A percentile compares a stretch with the other conserved stretches of the same genome.
These are phyloP conservation scores for Penicillium sumatraense DNA, from an alignment of 2,329 filamentous ascomycete species.

Conservation along the genomic window DNA sequence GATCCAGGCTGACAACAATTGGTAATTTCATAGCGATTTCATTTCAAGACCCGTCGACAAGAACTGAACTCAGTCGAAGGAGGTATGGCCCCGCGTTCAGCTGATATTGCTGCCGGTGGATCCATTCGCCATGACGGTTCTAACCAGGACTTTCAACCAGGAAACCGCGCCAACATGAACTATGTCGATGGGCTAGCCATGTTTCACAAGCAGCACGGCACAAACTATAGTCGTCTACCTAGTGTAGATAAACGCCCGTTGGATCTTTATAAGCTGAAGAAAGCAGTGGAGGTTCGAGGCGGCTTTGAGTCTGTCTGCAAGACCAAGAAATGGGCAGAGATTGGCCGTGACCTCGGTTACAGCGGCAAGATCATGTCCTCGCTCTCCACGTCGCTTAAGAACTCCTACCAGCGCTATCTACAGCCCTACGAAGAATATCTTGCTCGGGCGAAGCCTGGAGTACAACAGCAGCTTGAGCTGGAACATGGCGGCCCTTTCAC, in stretches of 20 bases:
- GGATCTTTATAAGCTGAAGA: conserved; percentile 94
- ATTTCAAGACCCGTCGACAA: conserved; percentile 94
- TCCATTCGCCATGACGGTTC: conserved; percentile 32
- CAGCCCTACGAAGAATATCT: conserved; percentile 97
- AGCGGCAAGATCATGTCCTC: conserved; percentile 99
- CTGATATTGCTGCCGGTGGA: conserved; percentile 34
- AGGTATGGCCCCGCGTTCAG: conserved; percentile 62
- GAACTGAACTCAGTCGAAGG: conserved; percentile 98
- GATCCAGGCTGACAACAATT: conserved; percentile 32
- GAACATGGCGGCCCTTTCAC: conserved; percentile 93
- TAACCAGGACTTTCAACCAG: conserved; percentile 57
- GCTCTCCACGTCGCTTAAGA: conserved; percentile 94
- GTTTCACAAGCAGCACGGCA: conserved; percentile 96
- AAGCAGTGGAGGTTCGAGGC: conserved; percentile 90
- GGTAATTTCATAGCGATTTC: conserved; percentile 73
- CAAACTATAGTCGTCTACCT: conserved; percentile 88
- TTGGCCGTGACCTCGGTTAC: conserved; percentile 93
- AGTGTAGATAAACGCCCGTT: conserved; percentile 97
- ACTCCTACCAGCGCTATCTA: conserved; percentile 96
- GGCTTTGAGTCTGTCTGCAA: conserved; percentile 98
- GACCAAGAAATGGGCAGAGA: conserved; percentile 98
- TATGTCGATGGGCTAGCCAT: conserved; percentile 95
- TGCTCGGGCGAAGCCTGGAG: conserved; percentile 85
- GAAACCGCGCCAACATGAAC: conserved; percentile 91
- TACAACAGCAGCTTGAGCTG: conserved; percentile 92